Conservation (phyloP, 2,329 filamentous ascomycete species). For the Mycosphaerella sp. region DNA sequence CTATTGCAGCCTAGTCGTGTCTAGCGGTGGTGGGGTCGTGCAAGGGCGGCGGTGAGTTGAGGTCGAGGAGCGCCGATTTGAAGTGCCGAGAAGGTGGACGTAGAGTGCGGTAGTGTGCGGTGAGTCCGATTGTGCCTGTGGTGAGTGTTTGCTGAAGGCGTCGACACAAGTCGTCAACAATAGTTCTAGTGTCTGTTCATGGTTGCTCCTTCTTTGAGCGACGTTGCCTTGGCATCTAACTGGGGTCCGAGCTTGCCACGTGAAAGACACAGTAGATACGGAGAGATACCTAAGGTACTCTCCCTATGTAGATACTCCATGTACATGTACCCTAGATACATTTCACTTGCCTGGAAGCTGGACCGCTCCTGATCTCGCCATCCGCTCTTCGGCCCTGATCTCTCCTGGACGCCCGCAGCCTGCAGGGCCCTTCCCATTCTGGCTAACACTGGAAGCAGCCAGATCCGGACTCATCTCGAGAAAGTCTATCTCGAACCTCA, state of each 20-base stretch:
- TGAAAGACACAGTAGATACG: too few relatives aligned
- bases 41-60: constrained; percentile 1
- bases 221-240: background rate
- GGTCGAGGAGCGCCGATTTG: constrained; percentile 1
- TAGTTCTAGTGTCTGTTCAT: background rate
- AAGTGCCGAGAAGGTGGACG: background rate
- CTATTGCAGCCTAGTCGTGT: constrained; percentile 4
- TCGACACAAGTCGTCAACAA: background rate
- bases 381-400: background rate
- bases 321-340: too few relatives aligned
- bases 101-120: background rate
- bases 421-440: background rate
- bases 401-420: constrained; percentile 5
- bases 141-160: constrained; percentile 6
- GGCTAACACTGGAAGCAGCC: background rate
- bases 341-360: background rate
- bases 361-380: background rate
- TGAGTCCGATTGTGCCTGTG: constrained; percentile 2
- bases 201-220: background rate
- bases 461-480: too few relatives aligned
- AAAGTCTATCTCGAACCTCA: background rate
- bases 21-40: constrained; percentile 9
- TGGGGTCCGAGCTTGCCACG: background rate
- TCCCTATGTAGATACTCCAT: too few relatives aligned
- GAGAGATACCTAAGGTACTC: too few relatives aligned